phyloP scores from a whole-genome alignment of 2,329 filamentous ascomycete genomes.

The Epichloe brachyelytri region DNA sequence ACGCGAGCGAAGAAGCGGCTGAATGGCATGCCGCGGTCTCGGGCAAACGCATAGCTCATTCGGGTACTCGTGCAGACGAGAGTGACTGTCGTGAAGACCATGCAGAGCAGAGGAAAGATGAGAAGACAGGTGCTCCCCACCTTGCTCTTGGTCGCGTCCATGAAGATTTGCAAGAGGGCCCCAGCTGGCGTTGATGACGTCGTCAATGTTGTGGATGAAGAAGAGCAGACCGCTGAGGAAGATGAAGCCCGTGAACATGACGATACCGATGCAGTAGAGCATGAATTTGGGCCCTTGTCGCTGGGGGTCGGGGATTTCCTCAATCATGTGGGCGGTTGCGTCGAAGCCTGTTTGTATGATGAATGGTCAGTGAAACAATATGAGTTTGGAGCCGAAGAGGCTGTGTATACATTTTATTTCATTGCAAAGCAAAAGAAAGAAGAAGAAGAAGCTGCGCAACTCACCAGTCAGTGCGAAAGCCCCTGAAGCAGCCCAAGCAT shows the following conservation, averaged over 20 bases:
- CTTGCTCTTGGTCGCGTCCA: constrained; percentile 48
- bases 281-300: constrained; percentile 52
- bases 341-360: constrained; percentile 27
- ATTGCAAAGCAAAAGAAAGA: neutral
- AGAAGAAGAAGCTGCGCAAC: neutral
- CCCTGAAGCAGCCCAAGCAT: constrained; percentile 39
- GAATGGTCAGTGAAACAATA: neutral
- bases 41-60: constrained; percentile 54
- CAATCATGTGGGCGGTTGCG: constrained; percentile 37
- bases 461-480: constrained; percentile 31
- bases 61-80: constrained; percentile 55
- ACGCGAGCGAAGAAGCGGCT: constrained; percentile 48
- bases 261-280: constrained; percentile 51
- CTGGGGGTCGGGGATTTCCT: constrained; percentile 45
- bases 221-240: constrained; percentile 54
- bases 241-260: constrained; percentile 48
- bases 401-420: too few species aligned
- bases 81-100: constrained; percentile 49
- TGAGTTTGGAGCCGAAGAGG: too few species aligned
- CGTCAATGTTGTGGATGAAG: constrained; percentile 44
- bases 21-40: constrained; percentile 55
- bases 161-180: constrained; percentile 52
- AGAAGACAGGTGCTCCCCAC: constrained; percentile 51
- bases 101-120: constrained; percentile 53
- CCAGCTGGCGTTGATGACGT: constrained; percentile 40